Evolutionary conservation across 768 basidiomycete genomes (phyloP).

Genomic region (Wakefieldia striispora): DNA sequence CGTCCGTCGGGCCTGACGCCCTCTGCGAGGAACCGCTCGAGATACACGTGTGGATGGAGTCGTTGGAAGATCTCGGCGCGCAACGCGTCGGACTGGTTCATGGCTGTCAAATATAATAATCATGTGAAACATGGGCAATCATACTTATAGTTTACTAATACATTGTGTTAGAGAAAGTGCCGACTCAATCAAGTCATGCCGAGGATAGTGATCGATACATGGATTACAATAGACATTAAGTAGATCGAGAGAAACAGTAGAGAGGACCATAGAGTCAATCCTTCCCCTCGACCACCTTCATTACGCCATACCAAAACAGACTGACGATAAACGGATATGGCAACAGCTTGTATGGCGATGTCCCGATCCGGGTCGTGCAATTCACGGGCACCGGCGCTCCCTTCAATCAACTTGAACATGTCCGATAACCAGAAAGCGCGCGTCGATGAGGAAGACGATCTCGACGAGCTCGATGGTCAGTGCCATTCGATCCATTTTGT

Average conservation of each 20-base stretch:
- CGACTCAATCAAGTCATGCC: no score
- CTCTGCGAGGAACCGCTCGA: conserved; percentile 81
- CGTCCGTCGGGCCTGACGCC: conserved; percentile 83
- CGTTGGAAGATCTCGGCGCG: conserved; percentile 68
- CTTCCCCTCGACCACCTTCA: no score
- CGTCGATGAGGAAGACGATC: conserved; percentile 37
- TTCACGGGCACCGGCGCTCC: background rate
- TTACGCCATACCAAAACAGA: no score
- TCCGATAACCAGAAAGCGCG: conserved; percentile 12
- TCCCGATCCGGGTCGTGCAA: no score
- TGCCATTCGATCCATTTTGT: background rate
- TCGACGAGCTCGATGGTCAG: conserved; percentile 44
- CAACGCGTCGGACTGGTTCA: conserved; percentile 23
- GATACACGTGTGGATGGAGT: conserved; percentile 84
- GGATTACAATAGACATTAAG: no score
- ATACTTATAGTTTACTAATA: no score
- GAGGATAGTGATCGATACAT: no score
- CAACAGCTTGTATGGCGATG: background rate
- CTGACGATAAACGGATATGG: background rate
- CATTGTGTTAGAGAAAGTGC: no score
- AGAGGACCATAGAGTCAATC: no score
- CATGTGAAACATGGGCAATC: no score
- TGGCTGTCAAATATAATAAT: no score
- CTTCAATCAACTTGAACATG: conserved; percentile 3
- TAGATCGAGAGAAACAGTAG: no score